Base-by-base conservation (phyloP, 2,329 filamentous ascomycete genomes). In the Xylaria sp. region DNA sequence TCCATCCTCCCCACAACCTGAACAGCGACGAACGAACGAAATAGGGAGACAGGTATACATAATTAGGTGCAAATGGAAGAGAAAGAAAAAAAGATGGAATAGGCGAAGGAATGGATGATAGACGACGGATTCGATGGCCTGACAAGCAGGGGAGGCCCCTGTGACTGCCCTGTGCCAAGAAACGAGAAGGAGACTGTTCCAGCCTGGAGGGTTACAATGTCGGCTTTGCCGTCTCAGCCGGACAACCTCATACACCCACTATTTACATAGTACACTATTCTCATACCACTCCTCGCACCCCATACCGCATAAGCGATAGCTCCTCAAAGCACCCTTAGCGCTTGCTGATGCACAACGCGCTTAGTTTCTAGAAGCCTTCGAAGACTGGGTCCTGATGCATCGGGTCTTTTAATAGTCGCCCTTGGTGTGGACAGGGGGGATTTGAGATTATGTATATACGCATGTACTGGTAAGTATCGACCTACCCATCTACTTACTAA, bases 211-310 rank as follows among this genome's bases (percentile, higher is more conserved):
- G 58, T 60, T 65, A 25, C 62, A 65, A 65, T 59, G 25, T 67
- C 65, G 65, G 65, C 65, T 65, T 63, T 63, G 65, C 65, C 65
- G 65, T 67, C 57, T 63, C 62, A 65, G 63, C 65, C 60, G 65
- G 63, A 46, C 47, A 51, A 31, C 28, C 58, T 62, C 56, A 46
- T 56, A 21, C 49, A 9, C 35, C 38, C 28, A 31, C 28, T 21
- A 43, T 19, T 12, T 23, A 15, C 25, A 5, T 33, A 9, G 8
- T 8, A 37, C 35, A 37, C 35, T 11, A n/a, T n/a, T n/a, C n/a
- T n/a, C n/a, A n/a, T n/a, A n/a, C n/a, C n/a, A n/a, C n/a, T n/a
- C n/a, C n/a, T n/a, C n/a, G n/a, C n/a, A n/a, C n/a, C n/a, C n/a
- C n/a, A n/a, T n/a, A n/a, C n/a, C n/a, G n/a, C n/a, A n/a, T n/a